Evolutionary conservation across 129 eudicot species (phyloP).

Genomic region (Cynara cardunculus): DNA sequence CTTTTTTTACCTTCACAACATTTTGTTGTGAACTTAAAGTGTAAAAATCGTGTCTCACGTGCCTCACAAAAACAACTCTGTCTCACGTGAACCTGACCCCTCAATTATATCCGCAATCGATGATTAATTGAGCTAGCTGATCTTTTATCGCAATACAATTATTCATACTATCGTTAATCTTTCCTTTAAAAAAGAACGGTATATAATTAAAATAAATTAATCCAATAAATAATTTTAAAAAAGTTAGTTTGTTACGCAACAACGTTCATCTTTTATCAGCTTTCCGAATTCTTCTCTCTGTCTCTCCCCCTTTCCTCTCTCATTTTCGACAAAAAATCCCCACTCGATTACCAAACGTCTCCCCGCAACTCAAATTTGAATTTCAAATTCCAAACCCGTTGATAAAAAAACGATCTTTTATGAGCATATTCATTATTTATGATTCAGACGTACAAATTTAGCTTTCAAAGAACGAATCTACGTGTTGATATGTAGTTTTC

Average conservation of each 20-base stretch:
- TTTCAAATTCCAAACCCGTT: not conserved
- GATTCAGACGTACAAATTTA: not conserved
- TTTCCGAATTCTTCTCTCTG: constrained; percentile 17
- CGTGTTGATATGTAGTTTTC: not conserved
- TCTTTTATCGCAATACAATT: not conserved
- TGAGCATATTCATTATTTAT: not conserved
- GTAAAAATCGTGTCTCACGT: too few relatives aligned
- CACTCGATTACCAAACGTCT: not conserved
- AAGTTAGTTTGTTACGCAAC: not conserved
- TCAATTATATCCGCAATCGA: not conserved
- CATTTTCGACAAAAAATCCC: constrained; percentile 2
- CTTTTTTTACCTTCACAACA: too few relatives aligned
- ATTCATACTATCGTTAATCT: not conserved
- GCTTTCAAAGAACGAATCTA: not conserved
- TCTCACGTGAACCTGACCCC: too few relatives aligned
- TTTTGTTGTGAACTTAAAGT: too few relatives aligned
- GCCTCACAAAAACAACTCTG: too few relatives aligned
- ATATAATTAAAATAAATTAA: not conserved
- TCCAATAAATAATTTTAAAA: not conserved
- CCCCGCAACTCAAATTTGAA: not conserved
- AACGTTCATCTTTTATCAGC: not conserved
- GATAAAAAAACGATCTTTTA: not conserved
- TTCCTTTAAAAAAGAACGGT: not conserved
- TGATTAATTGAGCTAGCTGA: not conserved
- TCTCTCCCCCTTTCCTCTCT: constrained; percentile 15